phyloP scores from a whole-genome alignment of 2,329 filamentous ascomycete genomes.

The Davidsoniella neocaledoniae region DNA sequence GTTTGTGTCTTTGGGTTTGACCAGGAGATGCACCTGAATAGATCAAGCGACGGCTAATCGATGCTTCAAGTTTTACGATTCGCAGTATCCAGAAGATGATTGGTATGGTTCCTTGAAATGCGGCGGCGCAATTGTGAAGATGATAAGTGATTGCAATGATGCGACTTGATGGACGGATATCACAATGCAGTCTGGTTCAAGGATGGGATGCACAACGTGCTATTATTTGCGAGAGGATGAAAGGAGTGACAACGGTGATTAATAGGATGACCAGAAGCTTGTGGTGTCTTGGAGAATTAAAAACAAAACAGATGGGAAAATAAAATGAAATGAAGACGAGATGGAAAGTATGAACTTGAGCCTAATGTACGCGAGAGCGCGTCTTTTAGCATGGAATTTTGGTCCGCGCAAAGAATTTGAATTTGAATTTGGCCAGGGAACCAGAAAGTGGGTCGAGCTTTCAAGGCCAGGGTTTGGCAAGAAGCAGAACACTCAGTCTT shows the following conservation, averaged over 20 bases:
- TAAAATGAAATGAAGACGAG: not conserved
- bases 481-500: not conserved
- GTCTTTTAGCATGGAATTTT: constrained; percentile 7
- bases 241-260: not conserved
- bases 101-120: not conserved
- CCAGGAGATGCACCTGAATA: not conserved
- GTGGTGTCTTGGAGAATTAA: not conserved
- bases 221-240: not conserved
- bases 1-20: not conserved
- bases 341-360: not conserved
- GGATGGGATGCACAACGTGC: not conserved
- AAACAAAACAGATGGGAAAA: not conserved
- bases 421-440: constrained; percentile 1
- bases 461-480: not conserved
- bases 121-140: not conserved
- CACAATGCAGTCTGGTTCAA: not conserved
- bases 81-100: not conserved
- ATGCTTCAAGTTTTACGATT: not conserved
- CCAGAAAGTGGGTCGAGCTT: constrained; percentile 7
- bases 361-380: constrained; percentile 7
- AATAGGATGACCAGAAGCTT: not conserved
- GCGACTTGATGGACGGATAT: not conserved
- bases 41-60: not conserved
- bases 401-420: constrained; percentile 8
- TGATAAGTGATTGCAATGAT: not conserved